Evolutionary conservation across 805 yeast genomes (phyloP), one percentile per base, ranked within the genome.

Genomic region (Ogataea pignaliae): DNA sequence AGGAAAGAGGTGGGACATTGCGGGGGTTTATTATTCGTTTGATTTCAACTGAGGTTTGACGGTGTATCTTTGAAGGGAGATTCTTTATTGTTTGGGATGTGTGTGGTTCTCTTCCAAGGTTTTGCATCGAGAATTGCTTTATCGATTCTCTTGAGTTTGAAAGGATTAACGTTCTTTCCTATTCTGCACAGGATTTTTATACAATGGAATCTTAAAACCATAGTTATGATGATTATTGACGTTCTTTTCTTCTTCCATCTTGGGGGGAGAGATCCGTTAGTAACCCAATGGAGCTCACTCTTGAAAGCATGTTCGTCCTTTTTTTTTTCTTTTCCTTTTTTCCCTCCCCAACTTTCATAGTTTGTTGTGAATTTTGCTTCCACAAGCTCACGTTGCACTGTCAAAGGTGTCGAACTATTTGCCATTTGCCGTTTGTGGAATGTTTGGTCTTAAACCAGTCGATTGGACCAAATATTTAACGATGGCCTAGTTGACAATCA

Each of bases 211-310:
- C 81, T 36, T 31, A 72, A 79, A 73, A 81, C 83, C 77, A 82
- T 71, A 83, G 89, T 76, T 76, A 82, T 83, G 75, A 77, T 86
- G 80, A 79, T 77, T 81, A 79, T 60, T 47, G 45, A 48, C 42
- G 26, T 3, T 5, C 3, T 10, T 3, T 16, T 11, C 32, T 21
- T 41, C 10, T 18, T 31, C 21, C 13, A 18, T 21, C 34, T 54
- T 63, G 60, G 53, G 7, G 26, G 7, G 7, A 21, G 7, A 21
- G 26, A 21, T 21, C 7, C 26, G 46, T 49, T 51, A 45, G 60
- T 69, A 82, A 82, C 89, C 77, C 88, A 82, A 83, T 83, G 89
- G 88, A 83, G 89, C 89, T 83, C 80, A 83, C 83, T 81, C 83
- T 80, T 72, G 78, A 29, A 65, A 60, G 70, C 79, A 79, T 78